A percentile compares a stretch with the other conserved stretches of the same genome.
Conservation (phyloP, 73 alveolate genomes). For the Breviolum minutum region DNA sequence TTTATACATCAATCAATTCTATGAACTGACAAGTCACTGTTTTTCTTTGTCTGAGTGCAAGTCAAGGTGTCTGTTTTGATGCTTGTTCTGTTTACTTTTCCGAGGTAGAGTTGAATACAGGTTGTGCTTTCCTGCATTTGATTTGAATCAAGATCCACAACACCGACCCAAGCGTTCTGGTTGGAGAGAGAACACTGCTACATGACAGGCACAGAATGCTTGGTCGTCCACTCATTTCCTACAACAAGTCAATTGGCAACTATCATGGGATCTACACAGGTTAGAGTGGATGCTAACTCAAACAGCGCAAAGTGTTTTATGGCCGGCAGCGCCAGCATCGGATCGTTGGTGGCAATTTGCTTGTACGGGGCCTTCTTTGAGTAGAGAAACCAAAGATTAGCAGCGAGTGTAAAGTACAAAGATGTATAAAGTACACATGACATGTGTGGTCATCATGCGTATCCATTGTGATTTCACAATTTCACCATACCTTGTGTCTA, state of each 20-base stretch:
- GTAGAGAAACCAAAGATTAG: no score
- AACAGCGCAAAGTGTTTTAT: neutral
- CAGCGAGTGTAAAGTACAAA: no score
- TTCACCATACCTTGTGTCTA: no score
- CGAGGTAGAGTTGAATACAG: neutral
- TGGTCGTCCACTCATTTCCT: conserved; percentile 8
- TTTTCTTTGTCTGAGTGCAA: neutral
- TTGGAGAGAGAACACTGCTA: neutral
- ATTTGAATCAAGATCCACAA: conserved; percentile 1
- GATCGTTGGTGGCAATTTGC: neutral
- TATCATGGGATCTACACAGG: neutral
- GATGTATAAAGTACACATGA: no score
- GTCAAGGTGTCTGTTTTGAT: neutral
- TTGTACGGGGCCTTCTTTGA: no score
- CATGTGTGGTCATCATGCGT: no score
- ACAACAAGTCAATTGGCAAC: neutral
- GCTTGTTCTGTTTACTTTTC: neutral
- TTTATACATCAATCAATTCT: no score
- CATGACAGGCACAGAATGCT: neutral
- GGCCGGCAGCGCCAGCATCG: conserved; percentile 27
- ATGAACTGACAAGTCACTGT: no score
- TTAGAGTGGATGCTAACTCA: no score
- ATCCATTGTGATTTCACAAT: no score
- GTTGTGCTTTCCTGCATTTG: neutral
- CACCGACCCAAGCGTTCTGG: neutral